phyloP scores from a whole-genome alignment of 2,329 filamentous ascomycete species.

The Sordariomycetes sp. region DNA sequence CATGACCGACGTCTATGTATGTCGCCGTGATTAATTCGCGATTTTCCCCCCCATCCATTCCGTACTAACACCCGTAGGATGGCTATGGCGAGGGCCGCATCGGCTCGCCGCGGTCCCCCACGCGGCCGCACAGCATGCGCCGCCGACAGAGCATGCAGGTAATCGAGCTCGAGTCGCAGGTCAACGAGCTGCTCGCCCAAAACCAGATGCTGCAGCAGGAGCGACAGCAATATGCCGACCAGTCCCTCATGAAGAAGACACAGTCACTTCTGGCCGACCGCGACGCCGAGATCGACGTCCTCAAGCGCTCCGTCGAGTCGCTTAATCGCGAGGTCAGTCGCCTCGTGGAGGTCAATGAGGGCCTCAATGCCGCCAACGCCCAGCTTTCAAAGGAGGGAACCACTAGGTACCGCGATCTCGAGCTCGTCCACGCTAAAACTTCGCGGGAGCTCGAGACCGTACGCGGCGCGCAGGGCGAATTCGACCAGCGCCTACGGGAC shows the following conservation, averaged over 20 bases:
- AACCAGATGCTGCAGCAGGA: conserved; percentile 70
- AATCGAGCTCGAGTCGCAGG: conserved; percentile 73
- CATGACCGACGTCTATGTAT: conserved; percentile 92
- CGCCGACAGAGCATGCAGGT: conserved; percentile 96
- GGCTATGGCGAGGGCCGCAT: conserved; percentile 81
- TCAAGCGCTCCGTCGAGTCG: conserved; percentile 66
- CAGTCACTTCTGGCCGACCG: conserved; percentile 64
- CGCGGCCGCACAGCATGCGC: conserved; percentile 87
- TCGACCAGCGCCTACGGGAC: conserved; percentile 53
- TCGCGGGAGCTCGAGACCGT: conserved; percentile 57
- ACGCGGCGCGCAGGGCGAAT: conserved; percentile 50
- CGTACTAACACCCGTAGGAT: conserved; percentile 46
- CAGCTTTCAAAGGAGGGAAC: conserved; percentile 65
- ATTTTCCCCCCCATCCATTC: neutral
- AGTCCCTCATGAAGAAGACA: conserved; percentile 49
- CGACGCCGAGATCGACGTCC: conserved; percentile 73
- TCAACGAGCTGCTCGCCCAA: conserved; percentile 77
- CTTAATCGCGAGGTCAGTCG: conserved; percentile 72
- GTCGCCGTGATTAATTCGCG: conserved; percentile 23
- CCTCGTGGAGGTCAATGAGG: conserved; percentile 71
- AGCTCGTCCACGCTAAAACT: conserved; percentile 52
- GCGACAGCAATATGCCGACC: conserved; percentile 54
- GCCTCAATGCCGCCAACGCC: conserved; percentile 63
- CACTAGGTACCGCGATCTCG: conserved; percentile 54
- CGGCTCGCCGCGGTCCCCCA: conserved; percentile 81